phyloP scores from a whole-genome alignment of 2,329 filamentous ascomycete species.

The Chaetomium olivaceum region DNA sequence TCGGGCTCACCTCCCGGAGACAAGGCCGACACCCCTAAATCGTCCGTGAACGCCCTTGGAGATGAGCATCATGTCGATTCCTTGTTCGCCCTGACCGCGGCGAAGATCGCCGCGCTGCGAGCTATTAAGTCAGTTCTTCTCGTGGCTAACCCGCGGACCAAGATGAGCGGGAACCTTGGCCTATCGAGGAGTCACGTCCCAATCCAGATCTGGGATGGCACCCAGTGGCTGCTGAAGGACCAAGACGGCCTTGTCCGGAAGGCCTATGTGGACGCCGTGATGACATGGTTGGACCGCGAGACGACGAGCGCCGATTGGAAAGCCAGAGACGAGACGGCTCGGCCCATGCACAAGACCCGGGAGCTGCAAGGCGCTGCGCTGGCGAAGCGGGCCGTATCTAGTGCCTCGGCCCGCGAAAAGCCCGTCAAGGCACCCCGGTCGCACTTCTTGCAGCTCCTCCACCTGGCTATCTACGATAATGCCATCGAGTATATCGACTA shows the following conservation, averaged over 20 bases:
- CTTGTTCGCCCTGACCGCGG: slow-evolving; percentile 54
- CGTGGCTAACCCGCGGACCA: slow-evolving; percentile 72
- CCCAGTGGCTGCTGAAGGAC: slow-evolving; percentile 87
- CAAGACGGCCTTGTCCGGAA: slow-evolving; percentile 74
- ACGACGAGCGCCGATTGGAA: slow-evolving; percentile 66
- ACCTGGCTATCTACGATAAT: slow-evolving; percentile 87
- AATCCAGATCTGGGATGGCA: slow-evolving; percentile 90
- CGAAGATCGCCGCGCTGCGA: slow-evolving; percentile 67
- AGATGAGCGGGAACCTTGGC: slow-evolving; percentile 58
- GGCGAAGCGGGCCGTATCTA: slow-evolving; percentile 67
- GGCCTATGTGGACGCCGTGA: slow-evolving; percentile 80
- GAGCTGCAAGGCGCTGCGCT: slow-evolving; percentile 46
- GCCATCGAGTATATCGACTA: slow-evolving; percentile 71
- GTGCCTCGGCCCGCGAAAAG: slow-evolving; percentile 63
- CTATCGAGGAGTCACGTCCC: slow-evolving; percentile 74
- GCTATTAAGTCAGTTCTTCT: slow-evolving; percentile 80
- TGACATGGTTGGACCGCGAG: slow-evolving; percentile 84
- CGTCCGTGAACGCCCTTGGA: slow-evolving; percentile 35
- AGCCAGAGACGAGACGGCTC: slow-evolving; percentile 58
- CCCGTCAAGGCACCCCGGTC: slow-evolving; percentile 55
- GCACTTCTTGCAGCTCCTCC: slow-evolving; percentile 79
- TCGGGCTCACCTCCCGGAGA: slow-evolving; percentile 48
- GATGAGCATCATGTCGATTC: slow-evolving; percentile 51
- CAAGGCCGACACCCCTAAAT: slow-evolving; percentile 47
- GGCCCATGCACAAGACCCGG: slow-evolving; percentile 44